Conservation (phyloP, 345 rosid species). For the Aquilaria malaccensis region DNA sequence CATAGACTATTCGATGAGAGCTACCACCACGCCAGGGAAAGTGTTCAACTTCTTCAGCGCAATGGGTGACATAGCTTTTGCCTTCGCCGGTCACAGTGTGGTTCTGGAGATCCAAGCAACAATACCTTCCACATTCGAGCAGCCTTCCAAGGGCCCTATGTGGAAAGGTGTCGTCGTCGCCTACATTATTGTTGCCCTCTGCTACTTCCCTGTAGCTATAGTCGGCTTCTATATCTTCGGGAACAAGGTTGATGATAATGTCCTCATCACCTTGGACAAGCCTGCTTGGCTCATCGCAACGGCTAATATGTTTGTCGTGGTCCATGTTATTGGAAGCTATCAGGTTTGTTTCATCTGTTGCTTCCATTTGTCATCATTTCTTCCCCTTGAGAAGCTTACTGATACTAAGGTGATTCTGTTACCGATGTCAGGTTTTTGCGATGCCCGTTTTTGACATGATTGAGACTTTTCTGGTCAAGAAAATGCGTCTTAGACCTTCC, state of each 20-base stretch:
- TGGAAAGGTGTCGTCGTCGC: conserved; percentile 84
- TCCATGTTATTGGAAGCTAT: conserved; percentile 88
- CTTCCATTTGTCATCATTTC: not conserved
- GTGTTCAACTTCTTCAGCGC: conserved; percentile 58
- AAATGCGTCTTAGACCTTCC: conserved; percentile 38
- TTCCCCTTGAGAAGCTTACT: not conserved
- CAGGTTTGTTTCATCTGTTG: conserved; percentile 31
- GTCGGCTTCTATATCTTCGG: conserved; percentile 56
- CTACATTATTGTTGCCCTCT: conserved; percentile 55
- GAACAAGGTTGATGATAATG: conserved; percentile 53
- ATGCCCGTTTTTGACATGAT: conserved; percentile 92
- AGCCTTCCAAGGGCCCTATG: conserved; percentile 72
- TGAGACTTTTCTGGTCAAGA: conserved; percentile 56
- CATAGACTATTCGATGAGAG: conserved; percentile 47
- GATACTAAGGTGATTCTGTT: not conserved
- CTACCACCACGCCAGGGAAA: conserved; percentile 24
- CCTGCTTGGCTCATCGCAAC: conserved; percentile 66
- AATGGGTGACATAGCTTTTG: conserved; percentile 77
- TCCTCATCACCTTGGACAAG: conserved; percentile 53
- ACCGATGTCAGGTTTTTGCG: conserved; percentile 37
- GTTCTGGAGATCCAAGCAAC: conserved; percentile 91
- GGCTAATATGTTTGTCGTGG: conserved; percentile 68
- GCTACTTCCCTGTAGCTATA: conserved; percentile 79
- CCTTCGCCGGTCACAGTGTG: conserved; percentile 82
- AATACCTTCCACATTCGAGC: conserved; percentile 78